phyloP scores from a whole-genome alignment of 2,329 filamentous ascomycete genomes.

The Zelopaecilomyces penicillatus region DNA sequence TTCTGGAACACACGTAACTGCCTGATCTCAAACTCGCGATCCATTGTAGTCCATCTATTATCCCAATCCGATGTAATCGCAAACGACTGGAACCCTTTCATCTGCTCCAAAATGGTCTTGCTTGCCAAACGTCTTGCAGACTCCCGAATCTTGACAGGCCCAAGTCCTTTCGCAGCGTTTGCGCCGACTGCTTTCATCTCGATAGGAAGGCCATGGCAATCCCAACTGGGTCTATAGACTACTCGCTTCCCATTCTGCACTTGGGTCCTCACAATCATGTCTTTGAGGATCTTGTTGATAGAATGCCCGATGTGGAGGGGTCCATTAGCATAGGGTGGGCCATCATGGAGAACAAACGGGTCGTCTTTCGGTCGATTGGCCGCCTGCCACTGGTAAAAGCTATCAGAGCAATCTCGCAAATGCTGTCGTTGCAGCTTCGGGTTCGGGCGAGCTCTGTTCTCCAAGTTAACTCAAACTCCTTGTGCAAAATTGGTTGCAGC shows the following conservation, averaged over 20 bases:
- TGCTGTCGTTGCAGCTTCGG: conserved; percentile 46
- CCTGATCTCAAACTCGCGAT: conserved; percentile 61
- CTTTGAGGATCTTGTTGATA: conserved; percentile 94
- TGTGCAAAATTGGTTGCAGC: neutral
- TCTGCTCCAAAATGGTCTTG: conserved; percentile 63
- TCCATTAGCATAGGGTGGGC: conserved; percentile 94
- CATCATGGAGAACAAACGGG: conserved; percentile 82
- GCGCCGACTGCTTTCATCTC: conserved; percentile 84
- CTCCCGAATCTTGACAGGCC: conserved; percentile 51
- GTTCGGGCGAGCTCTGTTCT: conserved; percentile 41
- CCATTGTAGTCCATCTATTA: conserved; percentile 70
- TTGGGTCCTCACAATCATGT: conserved; percentile 78
- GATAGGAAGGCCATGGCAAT: conserved; percentile 94
- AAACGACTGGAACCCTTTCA: conserved; percentile 63
- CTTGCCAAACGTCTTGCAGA: conserved; percentile 58
- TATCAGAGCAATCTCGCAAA: conserved; percentile 71
- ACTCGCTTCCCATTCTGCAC: conserved; percentile 64
- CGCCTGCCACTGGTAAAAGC: conserved; percentile 83
- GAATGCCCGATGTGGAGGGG: conserved; percentile 87
- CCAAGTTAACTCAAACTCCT: neutral
- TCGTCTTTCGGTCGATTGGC: conserved; percentile 43
- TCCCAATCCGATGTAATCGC: conserved; percentile 79
- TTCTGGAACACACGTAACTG: conserved; percentile 69
- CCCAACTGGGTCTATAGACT: conserved; percentile 86
- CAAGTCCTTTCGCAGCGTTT: conserved; percentile 33